These are phyloP conservation scores for Ceriops decandra DNA, from an alignment of 345 rosid genomes.

Conservation along the genomic window DNA sequence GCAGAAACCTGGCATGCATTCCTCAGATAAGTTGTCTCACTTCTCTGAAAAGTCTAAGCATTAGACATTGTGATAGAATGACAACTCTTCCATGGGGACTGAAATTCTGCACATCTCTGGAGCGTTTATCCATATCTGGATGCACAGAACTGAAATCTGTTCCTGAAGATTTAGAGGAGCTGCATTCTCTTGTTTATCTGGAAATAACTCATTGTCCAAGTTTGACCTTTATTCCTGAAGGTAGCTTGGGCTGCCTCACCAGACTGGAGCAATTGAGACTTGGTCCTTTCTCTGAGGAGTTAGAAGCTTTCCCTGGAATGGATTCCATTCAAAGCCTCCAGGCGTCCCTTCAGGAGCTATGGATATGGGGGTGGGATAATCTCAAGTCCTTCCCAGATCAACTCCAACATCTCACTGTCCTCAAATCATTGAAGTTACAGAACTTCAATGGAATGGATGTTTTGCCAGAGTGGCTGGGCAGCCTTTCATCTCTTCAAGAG, in stretches of 20 bases:
- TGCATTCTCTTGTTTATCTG: conserved; percentile 1
- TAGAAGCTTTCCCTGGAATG: conserved; percentile 2
- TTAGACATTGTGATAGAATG: not conserved
- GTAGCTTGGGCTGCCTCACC: not conserved
- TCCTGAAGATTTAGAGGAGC: not conserved
- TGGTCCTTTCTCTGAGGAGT: not conserved
- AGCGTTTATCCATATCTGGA: not conserved
- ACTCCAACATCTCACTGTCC: not conserved
- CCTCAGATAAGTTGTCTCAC: no score
- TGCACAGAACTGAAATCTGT: conserved; percentile 1
- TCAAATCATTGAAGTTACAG: not conserved
- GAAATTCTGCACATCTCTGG: conserved; percentile 3
- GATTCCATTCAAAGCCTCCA: not conserved
- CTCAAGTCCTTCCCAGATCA: conserved; percentile 5
- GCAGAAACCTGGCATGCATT: no score
- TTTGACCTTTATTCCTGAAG: not conserved
- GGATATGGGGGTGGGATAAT: not conserved
- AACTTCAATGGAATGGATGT: not conserved
- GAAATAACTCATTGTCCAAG: not conserved
- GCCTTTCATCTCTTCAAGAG: conserved; percentile 1
- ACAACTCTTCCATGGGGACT: conserved; percentile 7
- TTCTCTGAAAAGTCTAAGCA: not conserved
- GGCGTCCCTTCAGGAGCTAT: not conserved
- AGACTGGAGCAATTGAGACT: not conserved
- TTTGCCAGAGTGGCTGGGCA: conserved; percentile 6